Conservation (phyloP, 116 monocot genomes). For the Iris pallida region DNA sequence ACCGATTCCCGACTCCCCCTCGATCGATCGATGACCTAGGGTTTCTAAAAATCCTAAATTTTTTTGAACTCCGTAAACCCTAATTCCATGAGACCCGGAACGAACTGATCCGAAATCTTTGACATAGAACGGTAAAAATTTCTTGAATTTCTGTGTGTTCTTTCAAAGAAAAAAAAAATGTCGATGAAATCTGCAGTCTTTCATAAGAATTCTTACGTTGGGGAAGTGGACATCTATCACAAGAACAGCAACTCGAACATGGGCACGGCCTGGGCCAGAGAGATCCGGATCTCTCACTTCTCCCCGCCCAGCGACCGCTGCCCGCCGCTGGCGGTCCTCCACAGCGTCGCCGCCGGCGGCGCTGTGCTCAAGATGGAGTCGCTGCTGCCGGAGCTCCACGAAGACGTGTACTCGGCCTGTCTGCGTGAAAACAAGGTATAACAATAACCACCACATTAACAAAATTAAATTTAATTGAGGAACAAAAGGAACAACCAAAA, state of each 20-base stretch:
- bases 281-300: conserved; percentile 74
- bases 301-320: conserved; percentile 81
- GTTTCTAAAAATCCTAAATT: no score
- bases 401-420: conserved; percentile 58
- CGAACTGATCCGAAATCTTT: no score
- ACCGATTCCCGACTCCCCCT: no score
- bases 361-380: conserved; percentile 80
- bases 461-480: no score
- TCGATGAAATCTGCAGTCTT: conserved; percentile 64
- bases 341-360: conserved; percentile 56
- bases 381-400: conserved; percentile 32
- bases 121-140: no score
- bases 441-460: no score
- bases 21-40: no score
- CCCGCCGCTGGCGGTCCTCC: conserved; percentile 86
- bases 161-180: conserved; percentile 69
- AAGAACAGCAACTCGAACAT: conserved; percentile 36
- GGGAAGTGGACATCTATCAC: conserved; percentile 65
- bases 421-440: conserved; percentile 93
- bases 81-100: no score
- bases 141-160: no score
- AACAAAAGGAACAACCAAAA: no score
- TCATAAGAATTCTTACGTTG: conserved; percentile 57
- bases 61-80: no score
- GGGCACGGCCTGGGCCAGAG: conserved; percentile 26